Evolutionary conservation across 148 eudicot genomes (phyloP).

Genomic region (Salicornia ramosissima): DNA sequence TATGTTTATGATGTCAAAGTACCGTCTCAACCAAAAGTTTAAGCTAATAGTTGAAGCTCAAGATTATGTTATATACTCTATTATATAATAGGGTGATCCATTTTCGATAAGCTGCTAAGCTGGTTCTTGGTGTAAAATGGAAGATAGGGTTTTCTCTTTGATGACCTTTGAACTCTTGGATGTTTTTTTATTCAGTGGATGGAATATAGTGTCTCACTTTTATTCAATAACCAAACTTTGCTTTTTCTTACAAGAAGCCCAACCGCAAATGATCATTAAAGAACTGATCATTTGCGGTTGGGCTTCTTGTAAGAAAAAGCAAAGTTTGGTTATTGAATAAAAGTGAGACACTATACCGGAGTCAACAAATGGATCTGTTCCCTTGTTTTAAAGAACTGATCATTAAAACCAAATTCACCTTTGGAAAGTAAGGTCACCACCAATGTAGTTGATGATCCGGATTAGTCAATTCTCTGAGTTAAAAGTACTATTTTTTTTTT

Average conservation of each 20-base stretch:
- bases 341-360: neutral
- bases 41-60: too few relatives aligned
- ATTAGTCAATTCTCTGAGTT: neutral
- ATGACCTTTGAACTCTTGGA: too few relatives aligned
- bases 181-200: too few relatives aligned
- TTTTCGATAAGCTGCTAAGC: neutral
- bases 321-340: too few relatives aligned
- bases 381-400: neutral
- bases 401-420: neutral
- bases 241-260: neutral
- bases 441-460: neutral
- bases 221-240: neutral
- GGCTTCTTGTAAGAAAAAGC: neutral
- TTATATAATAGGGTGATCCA: neutral
- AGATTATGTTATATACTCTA: too few relatives aligned
- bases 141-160: neutral
- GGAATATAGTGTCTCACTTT: neutral
- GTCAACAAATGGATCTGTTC: neutral
- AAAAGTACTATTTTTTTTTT: too few relatives aligned
- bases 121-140: neutral
- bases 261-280: neutral
- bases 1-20: too few relatives aligned
- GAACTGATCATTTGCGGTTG: neutral
- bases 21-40: too few relatives aligned
- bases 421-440: neutral